Percentiles rank a stretch among this genome's conserved stretches.
phyloP scores from a whole-genome alignment of 805 yeast species.

The Tanozyma kutaoensis region DNA sequence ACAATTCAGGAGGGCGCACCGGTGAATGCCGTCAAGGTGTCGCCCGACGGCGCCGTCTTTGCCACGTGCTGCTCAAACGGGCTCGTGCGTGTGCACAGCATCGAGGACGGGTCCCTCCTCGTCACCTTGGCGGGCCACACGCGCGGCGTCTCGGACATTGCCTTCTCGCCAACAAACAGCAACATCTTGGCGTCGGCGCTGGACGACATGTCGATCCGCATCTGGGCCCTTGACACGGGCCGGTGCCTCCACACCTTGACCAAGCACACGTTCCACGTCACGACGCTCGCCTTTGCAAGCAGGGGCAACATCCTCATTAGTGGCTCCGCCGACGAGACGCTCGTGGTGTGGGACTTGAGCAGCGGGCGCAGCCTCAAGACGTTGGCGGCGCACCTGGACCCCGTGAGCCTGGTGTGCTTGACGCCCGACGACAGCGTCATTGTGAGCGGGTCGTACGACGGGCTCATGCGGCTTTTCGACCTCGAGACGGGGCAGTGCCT shows the following conservation, averaged over 20 bases:
- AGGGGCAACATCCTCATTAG: conserved; percentile 71
- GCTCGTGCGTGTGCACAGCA: conserved; percentile 12
- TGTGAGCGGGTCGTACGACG: conserved; percentile 83
- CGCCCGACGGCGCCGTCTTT: conserved; percentile 44
- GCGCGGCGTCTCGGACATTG: conserved; percentile 59
- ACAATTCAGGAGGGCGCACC: neutral
- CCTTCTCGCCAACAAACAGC: conserved; percentile 63
- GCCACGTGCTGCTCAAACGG: conserved; percentile 36
- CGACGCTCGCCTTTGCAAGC: conserved; percentile 51
- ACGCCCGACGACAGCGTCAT: conserved; percentile 72
- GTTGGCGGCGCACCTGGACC: conserved; percentile 86
- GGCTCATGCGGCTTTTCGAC: conserved; percentile 82
- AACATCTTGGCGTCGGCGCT: conserved; percentile 69
- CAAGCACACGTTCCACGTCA: conserved; percentile 81
- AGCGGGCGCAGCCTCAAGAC: conserved; percentile 63
- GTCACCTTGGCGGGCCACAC: conserved; percentile 41
- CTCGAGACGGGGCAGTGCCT: conserved; percentile 82
- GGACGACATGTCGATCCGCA: conserved; percentile 68
- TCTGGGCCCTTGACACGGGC: conserved; percentile 50
- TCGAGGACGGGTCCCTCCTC: conserved; percentile 6
- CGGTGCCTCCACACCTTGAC: conserved; percentile 37
- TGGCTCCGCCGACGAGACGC: conserved; percentile 84
- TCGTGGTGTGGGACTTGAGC: conserved; percentile 78
- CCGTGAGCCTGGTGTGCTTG: conserved; percentile 65
- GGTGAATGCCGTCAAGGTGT: conserved; percentile 36